Conservation (phyloP, 352 stramenopile genomes). For the Phytophthora foliorum region DNA sequence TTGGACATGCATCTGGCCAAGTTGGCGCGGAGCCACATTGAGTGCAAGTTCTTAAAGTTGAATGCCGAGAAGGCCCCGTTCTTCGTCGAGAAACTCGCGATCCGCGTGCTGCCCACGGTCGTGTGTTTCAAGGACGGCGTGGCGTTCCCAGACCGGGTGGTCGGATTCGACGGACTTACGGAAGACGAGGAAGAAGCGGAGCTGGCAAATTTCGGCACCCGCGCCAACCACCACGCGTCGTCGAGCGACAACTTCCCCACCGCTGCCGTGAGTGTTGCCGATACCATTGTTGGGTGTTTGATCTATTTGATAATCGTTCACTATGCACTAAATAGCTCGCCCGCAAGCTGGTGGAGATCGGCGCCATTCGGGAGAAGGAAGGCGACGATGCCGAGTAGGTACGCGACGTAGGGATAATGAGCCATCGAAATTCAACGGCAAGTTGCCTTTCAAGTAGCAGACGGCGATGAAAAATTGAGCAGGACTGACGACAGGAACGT, state of each 20-base stretch:
- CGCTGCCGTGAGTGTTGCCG: slow-evolving; percentile 47
- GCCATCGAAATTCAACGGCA: slow-evolving; percentile 3
- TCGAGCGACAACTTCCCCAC: slow-evolving; percentile 73
- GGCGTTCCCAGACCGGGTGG: slow-evolving; percentile 89
- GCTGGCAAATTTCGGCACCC: slow-evolving; percentile 46
- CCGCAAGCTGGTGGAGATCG: slow-evolving; percentile 66
- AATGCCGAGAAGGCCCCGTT: slow-evolving; percentile 96
- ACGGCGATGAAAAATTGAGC: slow-evolving; percentile 3
- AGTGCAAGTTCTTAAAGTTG: slow-evolving; percentile 96
- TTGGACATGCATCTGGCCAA: slow-evolving; percentile 94
- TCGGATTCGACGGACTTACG: slow-evolving; percentile 95
- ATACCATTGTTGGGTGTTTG: background rate
- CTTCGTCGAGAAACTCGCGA: slow-evolving; percentile 94
- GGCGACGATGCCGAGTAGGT: slow-evolving; percentile 44
- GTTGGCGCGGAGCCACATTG: slow-evolving; percentile 74
- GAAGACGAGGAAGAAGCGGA: slow-evolving; percentile 76
- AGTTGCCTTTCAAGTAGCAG: slow-evolving; percentile 5
- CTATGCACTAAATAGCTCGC: slow-evolving; percentile 56
- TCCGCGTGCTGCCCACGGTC: slow-evolving; percentile 95
- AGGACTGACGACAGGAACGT: slow-evolving; percentile 11
- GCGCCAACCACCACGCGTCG: slow-evolving; percentile 49
- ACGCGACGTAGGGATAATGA: background rate
- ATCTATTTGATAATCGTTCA: slow-evolving; percentile 7
- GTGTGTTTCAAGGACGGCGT: slow-evolving; percentile 95
- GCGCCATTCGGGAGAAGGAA: slow-evolving; percentile 58